Evolutionary conservation across 257 asterid species (phyloP), one percentile per base, ranked within the genome.

Genomic region (Fraxinus americana): DNA sequence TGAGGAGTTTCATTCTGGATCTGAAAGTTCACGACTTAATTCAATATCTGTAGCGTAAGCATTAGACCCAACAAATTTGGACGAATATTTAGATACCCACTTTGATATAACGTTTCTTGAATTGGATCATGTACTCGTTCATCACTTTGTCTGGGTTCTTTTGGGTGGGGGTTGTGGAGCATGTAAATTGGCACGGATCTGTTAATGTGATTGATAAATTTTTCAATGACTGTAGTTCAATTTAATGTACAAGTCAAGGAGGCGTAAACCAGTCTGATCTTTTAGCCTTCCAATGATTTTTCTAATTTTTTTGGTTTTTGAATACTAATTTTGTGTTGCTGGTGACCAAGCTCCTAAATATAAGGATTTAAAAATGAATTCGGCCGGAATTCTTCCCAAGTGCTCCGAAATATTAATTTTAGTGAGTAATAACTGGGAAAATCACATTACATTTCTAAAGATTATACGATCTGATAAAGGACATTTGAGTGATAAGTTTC

Each of bases 141-240:
- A 67, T 80, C 59, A 71, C 52, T 70, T 65, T 73, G 12, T 73
- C 5, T 35, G 8, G 34, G 21, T 54, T 19, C 54, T 35, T 61
- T 75, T 27, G n/a, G 17, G 67, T 65, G 75, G 30, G 36, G 11
- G 34, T 77, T 69, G 54, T 83, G 70, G 77, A 70, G 50, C 52
- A 65, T 27, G 79, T 67, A 45, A 57, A 30, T 76, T 43, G 48
- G 23, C 12, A 25, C 25, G 78, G 85, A 82, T 85, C 78, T 77
- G 35, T 59, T 77, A 67, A 38, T 67, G 54, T 34, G 80, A 63
- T 52, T 77, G 75, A 65, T 74, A 43, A 25, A n/a, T 6, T 73
- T 75, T 29, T 59, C 68, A 21, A 14, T 57, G 67, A 27, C 14
- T 72, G 61, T 69, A 43, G 41, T 25, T 41, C 41, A 23, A 72